Evolutionary conservation across 1,139 yeast species (phyloP).

Genomic region (Pichia sp.): DNA sequence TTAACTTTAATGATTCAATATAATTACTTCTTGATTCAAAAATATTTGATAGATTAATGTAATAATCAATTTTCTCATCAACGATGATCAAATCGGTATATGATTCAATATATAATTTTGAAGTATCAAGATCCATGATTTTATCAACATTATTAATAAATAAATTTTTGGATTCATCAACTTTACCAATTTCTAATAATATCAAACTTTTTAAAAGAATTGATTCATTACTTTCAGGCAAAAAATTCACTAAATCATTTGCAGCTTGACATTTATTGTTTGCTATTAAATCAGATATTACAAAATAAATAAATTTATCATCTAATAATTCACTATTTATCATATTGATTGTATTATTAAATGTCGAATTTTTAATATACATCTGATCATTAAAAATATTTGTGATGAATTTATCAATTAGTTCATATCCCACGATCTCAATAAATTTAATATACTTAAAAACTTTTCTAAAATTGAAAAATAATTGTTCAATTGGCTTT

Average conservation of each 20-base stretch:
- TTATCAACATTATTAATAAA: conserved; percentile 22
- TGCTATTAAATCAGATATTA: conserved; percentile 21
- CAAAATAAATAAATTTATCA: conserved; percentile 22
- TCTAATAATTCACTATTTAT: conserved; percentile 14
- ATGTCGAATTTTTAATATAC: conserved; percentile 21
- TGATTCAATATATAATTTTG: conserved; percentile 12
- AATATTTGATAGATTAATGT: conserved; percentile 21
- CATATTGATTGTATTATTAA: conserved; percentile 21
- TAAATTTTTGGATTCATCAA: conserved; percentile 25
- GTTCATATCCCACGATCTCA: conserved; percentile 5
- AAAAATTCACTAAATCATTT: conserved; percentile 14
- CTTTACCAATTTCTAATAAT: conserved; percentile 21
- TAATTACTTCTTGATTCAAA: conserved; percentile 18
- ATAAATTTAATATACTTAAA: conserved; percentile 14
- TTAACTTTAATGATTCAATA: conserved; percentile 21
- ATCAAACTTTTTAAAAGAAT: conserved; percentile 26
- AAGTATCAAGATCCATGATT: conserved; percentile 19
- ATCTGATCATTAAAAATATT: conserved; percentile 18
- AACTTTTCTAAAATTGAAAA: conserved; percentile 15
- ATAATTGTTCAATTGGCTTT: conserved; percentile 26
- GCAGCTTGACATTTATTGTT: conserved; percentile 10
- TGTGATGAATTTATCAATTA: conserved; percentile 13
- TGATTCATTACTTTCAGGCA: conserved; percentile 21
- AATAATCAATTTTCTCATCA: conserved; percentile 20
- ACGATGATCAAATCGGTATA: conserved; percentile 16